Percentiles rank a stretch among this genome's conserved stretches.
These are phyloP conservation scores for Kodamaea ohmeri DNA, from an alignment of 1,139 yeast species.

Conservation along the genomic window DNA sequence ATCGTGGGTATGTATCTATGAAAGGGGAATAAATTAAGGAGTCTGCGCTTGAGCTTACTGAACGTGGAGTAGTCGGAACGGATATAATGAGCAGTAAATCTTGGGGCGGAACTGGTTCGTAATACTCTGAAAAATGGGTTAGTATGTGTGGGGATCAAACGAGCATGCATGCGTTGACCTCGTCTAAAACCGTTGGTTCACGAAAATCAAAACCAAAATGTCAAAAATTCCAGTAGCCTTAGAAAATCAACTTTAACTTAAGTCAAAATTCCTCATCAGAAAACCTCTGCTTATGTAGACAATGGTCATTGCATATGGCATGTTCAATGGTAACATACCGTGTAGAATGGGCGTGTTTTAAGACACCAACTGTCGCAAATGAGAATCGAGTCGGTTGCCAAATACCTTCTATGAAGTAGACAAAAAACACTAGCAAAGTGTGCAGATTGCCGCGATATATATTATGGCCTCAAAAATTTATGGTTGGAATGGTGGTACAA, in stretches of 20 bases:
- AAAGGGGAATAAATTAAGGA: slow-evolving; percentile 9
- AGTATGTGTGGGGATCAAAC: background rate
- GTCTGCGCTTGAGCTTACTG: slow-evolving; percentile 6
- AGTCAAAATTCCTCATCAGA: too few relatives aligned
- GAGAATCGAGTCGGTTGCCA: slow-evolving; percentile 2
- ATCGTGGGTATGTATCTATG: slow-evolving; percentile 11
- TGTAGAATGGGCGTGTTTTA: slow-evolving; percentile 3
- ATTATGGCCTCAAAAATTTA: slow-evolving; percentile 1
- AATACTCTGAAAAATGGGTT: background rate
- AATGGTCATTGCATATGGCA: background rate
- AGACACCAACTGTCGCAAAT: slow-evolving; percentile 5
- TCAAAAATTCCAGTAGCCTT: background rate
- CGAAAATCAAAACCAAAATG: slow-evolving; percentile 1
- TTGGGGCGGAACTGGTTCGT: background rate
- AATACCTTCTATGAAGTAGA: background rate
- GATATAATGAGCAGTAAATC: slow-evolving; percentile 7
- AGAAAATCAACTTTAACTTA: too few relatives aligned
- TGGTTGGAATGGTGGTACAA: slow-evolving; percentile 3
- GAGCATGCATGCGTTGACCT: background rate
- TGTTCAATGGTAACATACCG: slow-evolving; percentile 1
- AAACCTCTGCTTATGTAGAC: too few relatives aligned
- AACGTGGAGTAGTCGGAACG: slow-evolving; percentile 8
- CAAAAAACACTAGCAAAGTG: slow-evolving; percentile 1
- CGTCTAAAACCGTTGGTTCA: background rate
- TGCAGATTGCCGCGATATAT: slow-evolving; percentile 3